Percentiles rank a stretch among this genome's conserved stretches.
phyloP scores from a whole-genome alignment of 768 basidiomycete genomes.

The Termitomyces bulborhizus region DNA sequence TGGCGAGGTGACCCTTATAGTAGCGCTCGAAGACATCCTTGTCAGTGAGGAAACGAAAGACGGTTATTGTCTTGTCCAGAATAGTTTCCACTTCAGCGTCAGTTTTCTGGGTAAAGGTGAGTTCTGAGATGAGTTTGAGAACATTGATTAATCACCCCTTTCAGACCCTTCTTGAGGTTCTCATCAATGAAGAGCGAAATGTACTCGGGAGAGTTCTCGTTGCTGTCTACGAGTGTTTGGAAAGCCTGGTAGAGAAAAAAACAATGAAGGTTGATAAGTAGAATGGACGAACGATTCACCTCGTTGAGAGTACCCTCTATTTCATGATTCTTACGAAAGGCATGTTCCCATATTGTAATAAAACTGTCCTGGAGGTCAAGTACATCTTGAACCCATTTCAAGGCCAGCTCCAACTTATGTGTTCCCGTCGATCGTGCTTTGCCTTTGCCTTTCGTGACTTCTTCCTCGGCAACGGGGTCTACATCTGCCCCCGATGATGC shows the following conservation, averaged over 20 bases:
- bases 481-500: constrained; percentile 37
- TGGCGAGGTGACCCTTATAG: constrained; percentile 94
- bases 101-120: constrained; percentile 63
- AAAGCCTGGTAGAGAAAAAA: constrained; percentile 60
- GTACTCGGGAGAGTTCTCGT: constrained; percentile 85
- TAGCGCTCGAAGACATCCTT: constrained; percentile 98
- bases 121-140: background rate
- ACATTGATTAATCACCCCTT: constrained; percentile 60
- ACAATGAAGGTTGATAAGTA: background rate
- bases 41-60: constrained; percentile 91
- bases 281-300: constrained; percentile 34
- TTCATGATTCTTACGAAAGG: constrained; percentile 69
- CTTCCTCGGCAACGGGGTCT: constrained; percentile 26
- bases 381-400: constrained; percentile 92
- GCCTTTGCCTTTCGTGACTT: constrained; percentile 39
- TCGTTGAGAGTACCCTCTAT: constrained; percentile 81
- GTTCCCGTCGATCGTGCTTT: constrained; percentile 40
- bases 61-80: constrained; percentile 91
- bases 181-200: constrained; percentile 98
- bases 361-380: constrained; percentile 90
- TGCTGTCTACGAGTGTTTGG: constrained; percentile 83
- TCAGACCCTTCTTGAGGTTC: constrained; percentile 89
- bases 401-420: constrained; percentile 54
- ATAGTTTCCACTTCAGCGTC: constrained; percentile 86
- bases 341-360: constrained; percentile 63